Base-by-base conservation (phyloP, 2,329 filamentous ascomycete species). In the Epichloe sp. region DNA sequence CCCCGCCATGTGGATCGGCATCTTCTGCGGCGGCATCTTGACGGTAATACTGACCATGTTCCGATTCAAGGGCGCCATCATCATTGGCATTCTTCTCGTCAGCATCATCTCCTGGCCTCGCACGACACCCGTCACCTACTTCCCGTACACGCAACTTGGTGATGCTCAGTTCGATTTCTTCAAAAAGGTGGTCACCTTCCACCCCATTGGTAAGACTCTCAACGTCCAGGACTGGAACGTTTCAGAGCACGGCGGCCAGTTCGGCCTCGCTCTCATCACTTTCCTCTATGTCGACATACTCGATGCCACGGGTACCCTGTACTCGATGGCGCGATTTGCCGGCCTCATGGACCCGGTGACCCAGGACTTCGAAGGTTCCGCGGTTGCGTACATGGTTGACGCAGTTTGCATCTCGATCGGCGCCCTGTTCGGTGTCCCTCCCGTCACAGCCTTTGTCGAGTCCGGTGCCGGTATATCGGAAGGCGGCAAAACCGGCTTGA, bases 271-370 rank as follows among this genome's bases (percentile, higher is more conserved):
- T 0, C 80, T 94, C 56, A 83, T 94, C 65, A 94, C 88, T 2
- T 94, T 95, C 70, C 75, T 94, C 21, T 94, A 95, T 61, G 88
- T 94, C 57, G 88, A 95, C 61, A 91, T 95, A 54, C 79, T 95
- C 44, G 88, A 94, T 66, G 83, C 81, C 57, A 95, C 88, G 0
- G 88, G 87, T 59, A 94, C 88, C 1, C 71, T 94, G 53, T 95
- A 94, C 70, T 86, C 86, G 19, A 94, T 95, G 88, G 88, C 88
- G 17, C 82, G 84, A 34, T 93, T 91, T 66, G 84, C 83, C 57
- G 81, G 86, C 44, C 79, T 86, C 51, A 83, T 94, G 62, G 86
- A 95, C 58, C 84, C 87, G 58, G 77, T 80, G 48, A 93, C 88
- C 0, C 84, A 89, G 62, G 88, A 95, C 63, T 95, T 95, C 55